A percentile compares a stretch with the other conserved stretches of the same genome.
Evolutionary conservation across 2,329 filamentous ascomycete species (phyloP).

Genomic region (Penicillium sp.): DNA sequence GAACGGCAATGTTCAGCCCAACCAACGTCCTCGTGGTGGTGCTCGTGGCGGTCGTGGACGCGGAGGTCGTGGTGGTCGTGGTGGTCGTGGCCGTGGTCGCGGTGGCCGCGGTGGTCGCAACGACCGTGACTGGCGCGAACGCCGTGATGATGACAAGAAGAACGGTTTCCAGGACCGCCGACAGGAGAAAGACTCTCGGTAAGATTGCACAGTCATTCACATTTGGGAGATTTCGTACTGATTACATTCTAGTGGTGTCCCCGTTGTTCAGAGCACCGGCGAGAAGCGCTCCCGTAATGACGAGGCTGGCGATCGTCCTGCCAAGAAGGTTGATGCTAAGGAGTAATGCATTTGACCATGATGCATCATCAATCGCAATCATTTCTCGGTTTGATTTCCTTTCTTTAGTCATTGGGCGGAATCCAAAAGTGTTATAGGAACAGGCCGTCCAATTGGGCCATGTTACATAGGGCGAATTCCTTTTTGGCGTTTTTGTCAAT

Average conservation of each 20-base stretch:
- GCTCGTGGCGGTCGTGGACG: conserved; percentile 37
- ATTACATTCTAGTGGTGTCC: conserved; percentile 41
- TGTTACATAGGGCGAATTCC: conserved; percentile 19
- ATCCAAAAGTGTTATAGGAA: conserved; percentile 26
- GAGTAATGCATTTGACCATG: conserved; percentile 27
- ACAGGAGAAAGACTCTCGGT: conserved; percentile 45
- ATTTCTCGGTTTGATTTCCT: conserved; percentile 11
- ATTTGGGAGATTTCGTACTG: background rate
- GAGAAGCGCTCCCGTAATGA: conserved; percentile 49
- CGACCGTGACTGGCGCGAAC: conserved; percentile 46
- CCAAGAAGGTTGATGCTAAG: conserved; percentile 52
- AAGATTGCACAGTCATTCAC: conserved; percentile 4
- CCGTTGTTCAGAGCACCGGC: conserved; percentile 42
- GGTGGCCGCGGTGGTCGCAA: conserved; percentile 28
- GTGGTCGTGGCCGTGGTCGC: conserved; percentile 37
- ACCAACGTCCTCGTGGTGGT: conserved; percentile 43
- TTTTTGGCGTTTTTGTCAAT: conserved; percentile 20
- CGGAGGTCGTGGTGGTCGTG: conserved; percentile 34
- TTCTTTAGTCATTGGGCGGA: conserved; percentile 18
- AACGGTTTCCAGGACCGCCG: conserved; percentile 36
- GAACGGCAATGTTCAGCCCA: conserved; percentile 67
- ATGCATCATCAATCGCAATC: background rate
- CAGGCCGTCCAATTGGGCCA: conserved; percentile 14
- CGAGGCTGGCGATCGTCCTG: conserved; percentile 37
- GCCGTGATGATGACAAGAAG: conserved; percentile 46